Percentiles rank a stretch among this genome's conserved stretches.
phyloP scores from a whole-genome alignment of 1,284 basidiomycete genomes.

The Cutaneotrichosporon dermatis region DNA sequence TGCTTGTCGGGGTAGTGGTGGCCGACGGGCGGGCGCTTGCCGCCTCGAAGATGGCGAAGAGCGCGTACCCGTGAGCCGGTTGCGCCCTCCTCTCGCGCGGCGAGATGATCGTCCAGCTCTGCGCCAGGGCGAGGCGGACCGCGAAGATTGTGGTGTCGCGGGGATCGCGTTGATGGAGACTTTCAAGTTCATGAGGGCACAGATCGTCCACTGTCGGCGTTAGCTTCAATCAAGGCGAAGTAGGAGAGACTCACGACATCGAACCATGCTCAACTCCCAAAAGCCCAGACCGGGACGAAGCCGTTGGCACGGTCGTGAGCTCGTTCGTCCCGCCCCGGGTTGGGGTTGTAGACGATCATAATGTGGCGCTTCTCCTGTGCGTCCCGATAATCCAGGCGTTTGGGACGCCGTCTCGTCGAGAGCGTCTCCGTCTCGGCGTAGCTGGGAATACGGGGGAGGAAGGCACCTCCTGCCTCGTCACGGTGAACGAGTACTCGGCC shows the following conservation, averaged over 20 bases:
- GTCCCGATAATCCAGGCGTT: slow-evolving; percentile 27
- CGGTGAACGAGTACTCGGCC: slow-evolving; percentile 1
- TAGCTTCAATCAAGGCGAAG: background rate
- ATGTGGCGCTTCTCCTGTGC: slow-evolving; percentile 16
- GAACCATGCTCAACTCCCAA: slow-evolving; percentile 25
- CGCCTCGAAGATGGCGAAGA: slow-evolving; percentile 15
- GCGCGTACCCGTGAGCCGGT: slow-evolving; percentile 13
- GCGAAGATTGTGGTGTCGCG: slow-evolving; percentile 32
- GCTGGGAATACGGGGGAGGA: slow-evolving; percentile 4
- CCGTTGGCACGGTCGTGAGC: slow-evolving; percentile 23
- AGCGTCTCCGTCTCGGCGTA: slow-evolving; percentile 1
- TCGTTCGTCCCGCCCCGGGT: slow-evolving; percentile 22
- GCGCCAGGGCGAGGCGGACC: slow-evolving; percentile 30
- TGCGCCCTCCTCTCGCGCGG: slow-evolving; percentile 27
- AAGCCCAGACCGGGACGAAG: slow-evolving; percentile 24
- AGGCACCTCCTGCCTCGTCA: slow-evolving; percentile 7
- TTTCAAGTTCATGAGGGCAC: slow-evolving; percentile 26
- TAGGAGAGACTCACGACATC: slow-evolving; percentile 24
- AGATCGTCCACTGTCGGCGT: slow-evolving; percentile 31
- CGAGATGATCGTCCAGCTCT: slow-evolving; percentile 31
- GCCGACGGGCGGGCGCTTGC: slow-evolving; percentile 17
- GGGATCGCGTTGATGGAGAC: slow-evolving; percentile 22
- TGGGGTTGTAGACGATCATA: slow-evolving; percentile 30
- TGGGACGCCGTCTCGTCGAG: background rate
- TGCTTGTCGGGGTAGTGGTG: slow-evolving; percentile 18